A percentile compares a stretch with the other conserved stretches of the same genome.
Conservation (phyloP, 345 rosid genomes). For the Salix brachista region DNA sequence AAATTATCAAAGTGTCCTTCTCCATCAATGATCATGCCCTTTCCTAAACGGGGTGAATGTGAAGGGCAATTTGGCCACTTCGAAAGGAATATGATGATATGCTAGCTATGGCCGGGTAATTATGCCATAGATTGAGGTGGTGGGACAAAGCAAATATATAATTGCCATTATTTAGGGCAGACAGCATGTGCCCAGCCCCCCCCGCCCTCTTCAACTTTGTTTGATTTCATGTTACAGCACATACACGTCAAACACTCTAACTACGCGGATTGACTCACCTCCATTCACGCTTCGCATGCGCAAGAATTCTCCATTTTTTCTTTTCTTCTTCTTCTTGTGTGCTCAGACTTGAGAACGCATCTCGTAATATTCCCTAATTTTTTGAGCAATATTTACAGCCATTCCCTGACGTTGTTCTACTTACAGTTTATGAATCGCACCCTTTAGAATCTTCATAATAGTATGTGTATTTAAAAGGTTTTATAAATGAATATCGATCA, state of each 20-base stretch:
- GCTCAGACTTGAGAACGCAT: too few species aligned
- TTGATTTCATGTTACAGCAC: neutral
- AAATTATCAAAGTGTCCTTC: neutral
- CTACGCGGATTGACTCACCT: neutral
- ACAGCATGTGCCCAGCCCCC: conserved; percentile 19
- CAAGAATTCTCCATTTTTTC: neutral
- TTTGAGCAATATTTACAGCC: too few species aligned
- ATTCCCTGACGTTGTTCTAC: too few species aligned
- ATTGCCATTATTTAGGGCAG: conserved; percentile 10
- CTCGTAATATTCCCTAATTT: too few species aligned
- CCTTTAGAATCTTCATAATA: too few species aligned
- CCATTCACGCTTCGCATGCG: conserved; percentile 1
- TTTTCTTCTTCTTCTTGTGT: neutral
- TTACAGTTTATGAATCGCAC: too few species aligned
- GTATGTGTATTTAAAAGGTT: neutral
- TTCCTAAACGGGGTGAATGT: neutral
- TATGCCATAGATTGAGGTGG: conserved; percentile 43
- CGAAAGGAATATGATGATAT: neutral
- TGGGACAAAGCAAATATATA: conserved; percentile 18
- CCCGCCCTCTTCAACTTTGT: neutral
- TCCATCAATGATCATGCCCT: neutral
- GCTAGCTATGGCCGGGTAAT: conserved; percentile 20
- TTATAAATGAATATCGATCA: neutral
- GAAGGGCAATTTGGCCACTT: neutral
- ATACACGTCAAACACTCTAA: neutral